Evolutionary conservation across 805 yeast species (phyloP), one percentile per base, ranked within the genome.

Genomic region (Dipodascus albidus): DNA sequence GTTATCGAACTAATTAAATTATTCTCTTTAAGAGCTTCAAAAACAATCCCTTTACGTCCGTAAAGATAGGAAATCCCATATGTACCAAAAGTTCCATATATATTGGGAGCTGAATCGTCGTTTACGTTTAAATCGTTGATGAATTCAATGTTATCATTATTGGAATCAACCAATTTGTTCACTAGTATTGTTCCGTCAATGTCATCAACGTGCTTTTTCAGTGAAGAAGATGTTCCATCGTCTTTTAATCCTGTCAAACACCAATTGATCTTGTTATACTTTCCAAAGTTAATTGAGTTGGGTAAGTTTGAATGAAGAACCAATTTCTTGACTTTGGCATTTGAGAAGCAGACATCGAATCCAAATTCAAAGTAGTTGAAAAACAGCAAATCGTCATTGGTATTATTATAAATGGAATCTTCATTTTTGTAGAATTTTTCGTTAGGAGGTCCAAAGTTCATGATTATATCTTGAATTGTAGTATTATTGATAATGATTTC

Each of bases 391-490:
- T 20, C 57, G 52, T 55, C 53, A 52, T 58, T 52, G 51, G 51
- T 54, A 23, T 60, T 71, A 38, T 67, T 68, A 61, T 71, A 79
- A 47, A 73, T 77, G 54, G 69, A 66, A 2, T 65, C 57, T 55
- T 76, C 79, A 51, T 70, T 70, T 53, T 75, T 76, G 58, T 74
- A 69, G 53, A 78, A 71, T 22, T 71, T 68, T 50, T 77, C 82
- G 23, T 75, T 75, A 0, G 86, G 85, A 1, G 82, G 79, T 0
- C 85, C 85, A 35, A 81, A 64, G 1, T 64, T 61, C 53, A 69
- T 67, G 14, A 80, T 59, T 1, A 79, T 66, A 20, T 74, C 75
- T 57, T 76, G 81, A 68, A 80, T 78, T 1, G 79, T 69, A 2
- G 83, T 74, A 21, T 57, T 49, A 0, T 80, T 80, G 47, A 62